These are phyloP conservation scores for Chrysophaeum taylorii DNA, from an alignment of 352 stramenopile genomes.

Conservation along the genomic window DNA sequence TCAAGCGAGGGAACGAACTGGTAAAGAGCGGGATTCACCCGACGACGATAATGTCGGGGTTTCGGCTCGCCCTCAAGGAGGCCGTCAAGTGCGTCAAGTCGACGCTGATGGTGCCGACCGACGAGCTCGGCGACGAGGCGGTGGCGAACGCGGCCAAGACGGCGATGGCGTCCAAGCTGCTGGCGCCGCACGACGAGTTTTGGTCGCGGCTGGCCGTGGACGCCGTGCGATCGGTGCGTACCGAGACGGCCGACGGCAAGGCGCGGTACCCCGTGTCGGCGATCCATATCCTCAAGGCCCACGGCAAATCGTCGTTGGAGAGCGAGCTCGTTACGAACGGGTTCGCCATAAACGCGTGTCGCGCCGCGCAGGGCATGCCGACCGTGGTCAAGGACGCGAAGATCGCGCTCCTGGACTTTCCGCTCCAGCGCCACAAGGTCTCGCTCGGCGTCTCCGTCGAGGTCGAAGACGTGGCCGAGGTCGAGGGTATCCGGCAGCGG, in stretches of 20 bases:
- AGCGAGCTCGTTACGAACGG: constrained; percentile 50
- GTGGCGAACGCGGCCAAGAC: constrained; percentile 94
- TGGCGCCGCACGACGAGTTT: constrained; percentile 87
- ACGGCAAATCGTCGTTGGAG: constrained; percentile 62
- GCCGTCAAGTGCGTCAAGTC: constrained; percentile 95
- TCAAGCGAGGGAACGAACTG: constrained; percentile 88
- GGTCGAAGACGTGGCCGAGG: constrained; percentile 40
- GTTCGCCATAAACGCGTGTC: constrained; percentile 93
- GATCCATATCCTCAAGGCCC: constrained; percentile 97
- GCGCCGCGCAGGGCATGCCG: constrained; percentile 95
- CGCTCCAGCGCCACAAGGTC: constrained; percentile 95
- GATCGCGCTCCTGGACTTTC: constrained; percentile 97
- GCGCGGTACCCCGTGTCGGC: constrained; percentile 89
- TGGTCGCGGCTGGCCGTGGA: constrained; percentile 95
- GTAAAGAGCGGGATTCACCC: constrained; percentile 88
- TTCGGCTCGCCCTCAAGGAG: constrained; percentile 93
- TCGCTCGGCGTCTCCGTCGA: constrained; percentile 47
- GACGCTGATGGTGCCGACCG: constrained; percentile 87
- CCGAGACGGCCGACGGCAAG: constrained; percentile 37
- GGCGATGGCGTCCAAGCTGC: constrained; percentile 98
- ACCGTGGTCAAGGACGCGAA: constrained; percentile 76
- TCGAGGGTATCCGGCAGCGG: constrained; percentile 94
- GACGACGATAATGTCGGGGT: constrained; percentile 97
- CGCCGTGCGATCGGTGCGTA: constrained; percentile 88
- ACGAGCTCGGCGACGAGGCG: constrained; percentile 80